phyloP scores from a whole-genome alignment of 148 eudicot genomes.

The Chenopodium suecicum region DNA sequence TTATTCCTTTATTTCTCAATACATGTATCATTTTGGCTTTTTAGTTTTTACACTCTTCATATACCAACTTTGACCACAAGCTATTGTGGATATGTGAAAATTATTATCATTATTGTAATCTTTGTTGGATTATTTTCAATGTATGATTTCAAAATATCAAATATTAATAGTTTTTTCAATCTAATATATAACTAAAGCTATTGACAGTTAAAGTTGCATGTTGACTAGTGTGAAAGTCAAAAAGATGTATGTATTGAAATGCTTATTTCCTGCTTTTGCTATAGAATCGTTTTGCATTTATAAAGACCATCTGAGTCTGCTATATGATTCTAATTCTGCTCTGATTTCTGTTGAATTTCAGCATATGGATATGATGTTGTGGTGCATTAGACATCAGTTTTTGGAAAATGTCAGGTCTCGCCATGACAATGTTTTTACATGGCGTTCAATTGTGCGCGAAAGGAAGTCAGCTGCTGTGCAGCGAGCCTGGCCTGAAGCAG shows the following conservation, averaged over 20 bases:
- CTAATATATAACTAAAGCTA: no score
- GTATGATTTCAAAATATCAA: no score
- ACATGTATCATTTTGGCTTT: no score
- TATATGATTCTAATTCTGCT: background rate
- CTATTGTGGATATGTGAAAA: no score
- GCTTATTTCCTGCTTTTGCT: background rate
- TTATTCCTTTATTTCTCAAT: background rate
- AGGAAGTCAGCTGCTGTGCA: slow-evolving; percentile 71
- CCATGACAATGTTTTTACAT: slow-evolving; percentile 43
- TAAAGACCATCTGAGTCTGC: background rate
- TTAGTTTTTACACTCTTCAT: no score
- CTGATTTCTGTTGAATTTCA: slow-evolving; percentile 33
- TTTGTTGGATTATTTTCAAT: no score
- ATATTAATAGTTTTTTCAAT: no score
- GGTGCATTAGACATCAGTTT: slow-evolving; percentile 84
- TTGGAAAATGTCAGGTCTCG: slow-evolving; percentile 64
- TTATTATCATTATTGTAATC: no score
- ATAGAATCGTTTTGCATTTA: background rate
- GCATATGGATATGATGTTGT: slow-evolving; percentile 92
- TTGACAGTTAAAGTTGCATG: no score
- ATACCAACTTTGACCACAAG: no score
- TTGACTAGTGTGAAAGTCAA: no score
- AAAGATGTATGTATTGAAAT: no score
- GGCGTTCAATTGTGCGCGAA: slow-evolving; percentile 64
- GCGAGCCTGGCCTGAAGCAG: slow-evolving; percentile 85